Conservation (phyloP, 495 filamentous ascomycete genomes). For the Neurospora sp. region DNA sequence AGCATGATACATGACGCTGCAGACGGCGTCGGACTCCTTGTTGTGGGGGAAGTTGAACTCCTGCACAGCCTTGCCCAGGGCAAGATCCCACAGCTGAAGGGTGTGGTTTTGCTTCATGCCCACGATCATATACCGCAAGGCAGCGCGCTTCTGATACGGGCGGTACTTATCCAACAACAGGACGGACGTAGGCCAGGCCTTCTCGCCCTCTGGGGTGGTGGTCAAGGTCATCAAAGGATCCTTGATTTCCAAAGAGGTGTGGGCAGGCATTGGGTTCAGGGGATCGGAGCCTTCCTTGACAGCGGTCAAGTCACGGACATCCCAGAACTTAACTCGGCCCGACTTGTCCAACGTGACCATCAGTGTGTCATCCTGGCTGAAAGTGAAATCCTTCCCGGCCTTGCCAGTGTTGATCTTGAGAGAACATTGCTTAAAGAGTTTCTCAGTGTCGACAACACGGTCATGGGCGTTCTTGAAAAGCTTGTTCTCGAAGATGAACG, state of each 20-base stretch:
- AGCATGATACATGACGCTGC: constrained; percentile 90
- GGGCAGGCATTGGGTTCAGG: constrained; percentile 38
- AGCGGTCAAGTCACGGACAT: constrained; percentile 67
- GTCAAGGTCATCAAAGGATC: constrained; percentile 68
- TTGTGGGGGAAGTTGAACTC: constrained; percentile 94
- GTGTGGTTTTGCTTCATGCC: constrained; percentile 99
- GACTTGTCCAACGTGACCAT: constrained; percentile 96
- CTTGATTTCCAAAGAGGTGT: constrained; percentile 58
- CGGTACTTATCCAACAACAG: constrained; percentile 91
- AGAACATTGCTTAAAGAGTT: constrained; percentile 73
- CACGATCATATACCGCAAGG: constrained; percentile 87
- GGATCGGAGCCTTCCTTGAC: constrained; percentile 43
- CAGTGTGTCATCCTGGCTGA: constrained; percentile 89
- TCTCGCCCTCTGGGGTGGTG: constrained; percentile 69
- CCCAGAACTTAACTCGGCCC: constrained; percentile 93
- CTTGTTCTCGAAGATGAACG: constrained; percentile 57
- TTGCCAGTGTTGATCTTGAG: constrained; percentile 94
- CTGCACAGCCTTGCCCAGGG: constrained; percentile 85
- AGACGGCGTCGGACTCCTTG: constrained; percentile 93
- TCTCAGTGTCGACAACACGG: constrained; percentile 70
- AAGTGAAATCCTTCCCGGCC: constrained; percentile 94
- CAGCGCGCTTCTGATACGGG: constrained; percentile 75
- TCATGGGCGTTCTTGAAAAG: constrained; percentile 63
- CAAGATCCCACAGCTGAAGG: constrained; percentile 97
- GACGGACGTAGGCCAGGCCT: constrained; percentile 91